Evolutionary conservation across 2,329 filamentous ascomycete genomes (phyloP).

Genomic region (Pseudogymnoascus sp.): DNA sequence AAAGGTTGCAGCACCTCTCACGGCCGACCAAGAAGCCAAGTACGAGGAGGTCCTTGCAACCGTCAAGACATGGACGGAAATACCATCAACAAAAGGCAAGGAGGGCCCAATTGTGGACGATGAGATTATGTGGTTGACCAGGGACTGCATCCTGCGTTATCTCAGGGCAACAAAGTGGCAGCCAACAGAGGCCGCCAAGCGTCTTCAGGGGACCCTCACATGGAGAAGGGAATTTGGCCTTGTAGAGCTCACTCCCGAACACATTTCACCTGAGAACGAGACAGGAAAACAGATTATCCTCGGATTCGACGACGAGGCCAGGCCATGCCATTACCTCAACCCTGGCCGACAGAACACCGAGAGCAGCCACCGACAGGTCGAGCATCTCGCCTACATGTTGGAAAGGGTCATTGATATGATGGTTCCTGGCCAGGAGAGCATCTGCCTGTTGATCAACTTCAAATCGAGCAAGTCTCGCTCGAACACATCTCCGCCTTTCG

Average conservation of each 20-base stretch:
- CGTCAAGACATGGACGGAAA: constrained; percentile 62
- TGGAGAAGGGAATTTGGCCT: constrained; percentile 92
- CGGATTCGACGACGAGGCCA: constrained; percentile 75
- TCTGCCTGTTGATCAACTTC: constrained; percentile 88
- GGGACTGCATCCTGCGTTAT: constrained; percentile 87
- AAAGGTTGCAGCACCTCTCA: constrained; percentile 46
- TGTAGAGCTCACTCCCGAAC: constrained; percentile 65
- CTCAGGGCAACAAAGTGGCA: constrained; percentile 91
- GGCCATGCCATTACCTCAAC: constrained; percentile 87
- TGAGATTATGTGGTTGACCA: constrained; percentile 85
- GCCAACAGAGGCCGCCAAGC: constrained; percentile 64
- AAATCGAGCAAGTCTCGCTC: constrained; percentile 67
- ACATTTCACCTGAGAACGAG: constrained; percentile 89
- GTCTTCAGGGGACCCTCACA: constrained; percentile 70
- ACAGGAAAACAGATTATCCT: constrained; percentile 90
- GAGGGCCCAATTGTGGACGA: constrained; percentile 63
- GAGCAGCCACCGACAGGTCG: constrained; percentile 73
- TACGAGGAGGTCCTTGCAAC: constrained; percentile 69
- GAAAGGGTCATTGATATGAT: constrained; percentile 84
- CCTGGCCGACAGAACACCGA: constrained; percentile 92
- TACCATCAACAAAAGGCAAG: constrained; percentile 55
- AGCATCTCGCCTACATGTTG: constrained; percentile 94
- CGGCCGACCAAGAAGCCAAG: constrained; percentile 70
- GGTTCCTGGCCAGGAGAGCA: constrained; percentile 76
- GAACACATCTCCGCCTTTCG: constrained; percentile 65